A percentile compares a stretch with the other conserved stretches of the same genome.
Evolutionary conservation across 768 basidiomycete genomes (phyloP).

Genomic region (Lactarius tabidus): DNA sequence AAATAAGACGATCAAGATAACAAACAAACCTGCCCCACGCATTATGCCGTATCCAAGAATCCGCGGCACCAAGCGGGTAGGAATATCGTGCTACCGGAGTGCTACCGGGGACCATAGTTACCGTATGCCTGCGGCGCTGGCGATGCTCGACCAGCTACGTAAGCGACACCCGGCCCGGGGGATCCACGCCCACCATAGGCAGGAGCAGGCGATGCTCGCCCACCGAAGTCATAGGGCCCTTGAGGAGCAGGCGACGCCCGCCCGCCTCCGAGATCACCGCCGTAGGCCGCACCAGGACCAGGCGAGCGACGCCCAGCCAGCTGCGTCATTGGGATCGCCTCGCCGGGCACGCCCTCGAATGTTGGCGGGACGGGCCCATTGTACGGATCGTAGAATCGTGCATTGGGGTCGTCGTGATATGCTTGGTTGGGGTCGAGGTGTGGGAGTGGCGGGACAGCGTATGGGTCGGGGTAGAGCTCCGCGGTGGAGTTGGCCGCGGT

Average conservation of each 20-base stretch:
- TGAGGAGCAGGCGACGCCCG: slow-evolving; percentile 15
- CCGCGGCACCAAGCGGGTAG: neutral
- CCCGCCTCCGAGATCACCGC: slow-evolving; percentile 7
- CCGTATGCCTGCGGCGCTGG: slow-evolving; percentile 51
- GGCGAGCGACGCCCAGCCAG: slow-evolving; percentile 33
- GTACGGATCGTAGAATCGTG: slow-evolving; percentile 67
- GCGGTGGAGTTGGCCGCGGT: slow-evolving; percentile 43
- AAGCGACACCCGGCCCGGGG: slow-evolving; percentile 3
- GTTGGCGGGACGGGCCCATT: slow-evolving; percentile 68
- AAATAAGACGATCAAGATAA: neutral
- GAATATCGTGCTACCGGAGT: slow-evolving; percentile 19
- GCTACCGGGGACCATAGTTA: slow-evolving; percentile 23
- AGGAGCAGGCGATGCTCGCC: slow-evolving; percentile 21
- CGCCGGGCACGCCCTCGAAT: slow-evolving; percentile 42
- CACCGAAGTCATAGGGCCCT: slow-evolving; percentile 11
- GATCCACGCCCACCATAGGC: slow-evolving; percentile 21
- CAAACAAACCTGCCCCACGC: neutral
- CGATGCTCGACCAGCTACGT: slow-evolving; percentile 33
- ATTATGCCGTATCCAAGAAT: neutral
- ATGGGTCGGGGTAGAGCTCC: slow-evolving; percentile 57
- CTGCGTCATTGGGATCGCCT: slow-evolving; percentile 76
- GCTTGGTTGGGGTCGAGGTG: slow-evolving; percentile 75
- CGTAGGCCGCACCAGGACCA: slow-evolving; percentile 28
- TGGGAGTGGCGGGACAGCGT: slow-evolving; percentile 78
- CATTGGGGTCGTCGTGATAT: slow-evolving; percentile 66